Conservation (phyloP, 116 monocot genomes). For the Cymodocea nodosa region DNA sequence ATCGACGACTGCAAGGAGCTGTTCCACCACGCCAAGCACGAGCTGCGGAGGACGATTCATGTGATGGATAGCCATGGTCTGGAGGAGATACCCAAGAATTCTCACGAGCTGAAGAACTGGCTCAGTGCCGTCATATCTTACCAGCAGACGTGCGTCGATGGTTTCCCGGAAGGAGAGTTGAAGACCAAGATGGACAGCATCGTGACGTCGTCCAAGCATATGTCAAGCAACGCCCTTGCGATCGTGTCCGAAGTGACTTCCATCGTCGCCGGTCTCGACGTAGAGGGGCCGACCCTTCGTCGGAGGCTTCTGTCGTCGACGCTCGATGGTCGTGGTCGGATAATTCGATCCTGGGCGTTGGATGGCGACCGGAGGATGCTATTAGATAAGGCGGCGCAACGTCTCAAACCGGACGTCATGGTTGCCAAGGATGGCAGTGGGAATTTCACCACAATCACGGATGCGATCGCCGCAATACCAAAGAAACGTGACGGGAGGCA, state of each 20-base stretch:
- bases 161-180: conserved; percentile 39
- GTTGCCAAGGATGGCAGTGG: conserved; percentile 24
- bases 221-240: conserved; percentile 75
- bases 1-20: conserved; percentile 43
- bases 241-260: conserved; percentile 32
- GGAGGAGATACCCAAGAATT: conserved; percentile 15
- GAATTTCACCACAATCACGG: conserved; percentile 13
- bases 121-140: conserved; percentile 68
- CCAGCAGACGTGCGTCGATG: conserved; percentile 58
- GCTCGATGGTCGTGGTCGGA: background rate
- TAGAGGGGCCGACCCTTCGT: background rate
- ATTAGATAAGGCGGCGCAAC: background rate
- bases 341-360: background rate
- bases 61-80: conserved; percentile 12
- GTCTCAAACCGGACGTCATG: conserved; percentile 8
- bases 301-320: conserved; percentile 5
- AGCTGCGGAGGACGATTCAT: conserved; percentile 26
- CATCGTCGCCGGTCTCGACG: conserved; percentile 16
- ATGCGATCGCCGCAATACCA: conserved; percentile 9
- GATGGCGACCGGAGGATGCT: background rate
- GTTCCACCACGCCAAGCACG: conserved; percentile 25
- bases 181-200: conserved; percentile 25
- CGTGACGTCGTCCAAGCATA: conserved; percentile 24
- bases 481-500: conserved; percentile 3
- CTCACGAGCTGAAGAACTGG: conserved; percentile 47